Evolutionary conservation across 108 stramenopile species (phyloP), one percentile per base, ranked within the genome.

Genomic region (Poteriospumella lacustris): DNA sequence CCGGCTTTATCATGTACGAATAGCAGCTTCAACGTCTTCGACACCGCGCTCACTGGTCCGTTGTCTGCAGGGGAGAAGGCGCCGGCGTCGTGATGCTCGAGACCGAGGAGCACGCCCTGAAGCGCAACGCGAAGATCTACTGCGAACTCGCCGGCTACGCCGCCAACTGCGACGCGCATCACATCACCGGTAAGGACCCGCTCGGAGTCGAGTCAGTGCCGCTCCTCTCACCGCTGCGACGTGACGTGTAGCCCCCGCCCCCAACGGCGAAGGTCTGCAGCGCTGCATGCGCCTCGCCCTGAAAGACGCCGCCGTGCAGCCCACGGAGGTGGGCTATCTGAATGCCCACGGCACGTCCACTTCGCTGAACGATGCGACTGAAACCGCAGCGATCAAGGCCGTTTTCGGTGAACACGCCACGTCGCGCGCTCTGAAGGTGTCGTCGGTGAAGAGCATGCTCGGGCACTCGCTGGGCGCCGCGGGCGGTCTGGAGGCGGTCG

Each of bases 61-160:
- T 26, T n/a, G 97, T 99, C 78, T 86, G 97, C 79, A 97, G 97
- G 96, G 96, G 94, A 12, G 98, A 99, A 86, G 98, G 98, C 42
- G 92, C 95, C 1, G 98, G 96, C 44, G 94, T 97, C 15, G 79
- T 99, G 33, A 77, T 97, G 2, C 79, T 99, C 1, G 98, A 99
- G 79, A 89, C 89, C 70, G 60, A 64, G 36, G 60, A 47, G 42
- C 44, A 47, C 26, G 70, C 42, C 26, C 70, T 72, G 24, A 26
- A 19, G 2, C 38, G 70, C 9, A 31, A 19, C 36, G 59, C 78
- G 44, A 43, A 12, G n/a, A 68, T 79, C n/a, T 76, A 76, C 43
- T 36, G 39, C 29, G 79, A 80, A 41, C 41, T 80, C 26, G 59
- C 79, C 34, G 79, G 79, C 28, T 80, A 80, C 60, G 86, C 84